phyloP scores from a whole-genome alignment of 2,329 filamentous ascomycete species.

The Zalaria sp. region DNA sequence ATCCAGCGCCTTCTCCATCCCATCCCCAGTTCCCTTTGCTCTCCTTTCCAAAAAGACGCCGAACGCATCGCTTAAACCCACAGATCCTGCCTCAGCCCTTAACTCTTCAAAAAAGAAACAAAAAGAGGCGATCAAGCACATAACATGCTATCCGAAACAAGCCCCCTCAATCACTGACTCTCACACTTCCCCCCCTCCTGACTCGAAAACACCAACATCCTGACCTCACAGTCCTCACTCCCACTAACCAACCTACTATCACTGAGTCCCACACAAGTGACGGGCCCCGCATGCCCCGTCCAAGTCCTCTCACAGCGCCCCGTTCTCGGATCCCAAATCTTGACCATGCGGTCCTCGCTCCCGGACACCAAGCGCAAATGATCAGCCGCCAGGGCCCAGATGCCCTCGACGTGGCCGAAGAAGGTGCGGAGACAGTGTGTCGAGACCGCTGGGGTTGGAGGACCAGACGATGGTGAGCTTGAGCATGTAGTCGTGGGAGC shows the following conservation, averaged over 20 bases:
- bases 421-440: constrained; percentile 81
- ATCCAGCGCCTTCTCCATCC: too few relatives aligned
- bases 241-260: constrained; percentile 83
- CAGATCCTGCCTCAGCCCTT: too few relatives aligned
- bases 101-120: too few relatives aligned
- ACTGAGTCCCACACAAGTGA: constrained; percentile 84
- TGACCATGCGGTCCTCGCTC: constrained; percentile 87
- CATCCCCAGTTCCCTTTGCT: too few relatives aligned
- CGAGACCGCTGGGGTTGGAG: not conserved
- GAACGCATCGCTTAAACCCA: too few relatives aligned
- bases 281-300: constrained; percentile 76
- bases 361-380: constrained; percentile 78
- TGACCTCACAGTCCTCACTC: constrained; percentile 83
- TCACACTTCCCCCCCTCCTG: too few relatives aligned
- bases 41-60: too few relatives aligned
- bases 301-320: constrained; percentile 89
- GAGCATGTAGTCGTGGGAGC: not conserved
- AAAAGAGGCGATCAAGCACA: too few relatives aligned
- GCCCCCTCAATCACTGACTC: too few relatives aligned
- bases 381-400: constrained; percentile 87
- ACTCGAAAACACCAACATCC: constrained; percentile 36
- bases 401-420: constrained; percentile 91
- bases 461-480: not conserved
- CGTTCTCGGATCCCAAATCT: constrained; percentile 85
- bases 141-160: too few relatives aligned